Evolutionary conservation across 2,329 filamentous ascomycete species (phyloP).

Genomic region (Botrytis fabae): DNA sequence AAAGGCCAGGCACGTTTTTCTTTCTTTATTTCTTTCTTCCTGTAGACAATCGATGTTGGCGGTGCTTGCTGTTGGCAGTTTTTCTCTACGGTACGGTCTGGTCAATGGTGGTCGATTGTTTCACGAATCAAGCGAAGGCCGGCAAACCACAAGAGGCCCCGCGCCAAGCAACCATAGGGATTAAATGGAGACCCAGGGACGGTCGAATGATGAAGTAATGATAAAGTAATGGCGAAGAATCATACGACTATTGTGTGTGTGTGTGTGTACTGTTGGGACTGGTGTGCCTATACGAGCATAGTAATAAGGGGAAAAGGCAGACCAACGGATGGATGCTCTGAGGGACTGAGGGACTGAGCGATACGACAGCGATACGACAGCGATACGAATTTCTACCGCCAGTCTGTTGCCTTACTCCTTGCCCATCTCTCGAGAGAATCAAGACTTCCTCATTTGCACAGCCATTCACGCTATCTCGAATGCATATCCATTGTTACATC

Average conservation of each 20-base stretch:
- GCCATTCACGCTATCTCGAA: neutral
- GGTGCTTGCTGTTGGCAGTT: neutral
- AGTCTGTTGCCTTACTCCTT: neutral
- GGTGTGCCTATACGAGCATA: neutral
- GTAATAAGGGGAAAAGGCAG: neutral
- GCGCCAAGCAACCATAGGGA: neutral
- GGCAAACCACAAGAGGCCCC: no score
- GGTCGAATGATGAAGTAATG: slow-evolving; percentile 7
- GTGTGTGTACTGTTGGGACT: neutral
- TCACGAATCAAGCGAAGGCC: neutral
- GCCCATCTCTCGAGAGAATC: neutral
- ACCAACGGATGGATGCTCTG: neutral
- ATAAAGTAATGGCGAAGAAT: slow-evolving; percentile 5
- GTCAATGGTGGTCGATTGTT: neutral
- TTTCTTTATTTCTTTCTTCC: no score
- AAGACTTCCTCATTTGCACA: neutral
- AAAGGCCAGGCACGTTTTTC: no score
- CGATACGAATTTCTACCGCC: neutral
- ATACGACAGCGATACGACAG: neutral
- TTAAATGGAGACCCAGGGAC: neutral
- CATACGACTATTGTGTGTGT: neutral
- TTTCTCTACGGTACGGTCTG: neutral
- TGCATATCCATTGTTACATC: slow-evolving; percentile 1
- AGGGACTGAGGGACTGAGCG: neutral
- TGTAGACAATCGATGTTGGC: neutral